Evolutionary conservation across 2,329 filamentous ascomycete species (phyloP).

Genomic region (Aaosphaeria arxii): DNA sequence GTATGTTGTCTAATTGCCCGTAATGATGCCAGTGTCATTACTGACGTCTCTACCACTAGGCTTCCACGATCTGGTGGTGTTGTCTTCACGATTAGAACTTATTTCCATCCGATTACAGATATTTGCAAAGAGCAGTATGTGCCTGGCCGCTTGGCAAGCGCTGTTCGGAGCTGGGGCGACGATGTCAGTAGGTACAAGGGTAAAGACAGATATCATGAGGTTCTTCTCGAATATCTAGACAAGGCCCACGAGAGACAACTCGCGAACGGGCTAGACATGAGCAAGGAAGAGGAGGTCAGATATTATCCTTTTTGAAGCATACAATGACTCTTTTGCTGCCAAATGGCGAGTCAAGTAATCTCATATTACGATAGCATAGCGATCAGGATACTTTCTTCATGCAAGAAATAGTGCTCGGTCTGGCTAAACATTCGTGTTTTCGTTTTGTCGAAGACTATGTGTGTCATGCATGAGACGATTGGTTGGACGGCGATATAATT

Average conservation of each 20-base stretch:
- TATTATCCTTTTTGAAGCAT: conserved; percentile 57
- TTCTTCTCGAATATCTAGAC: conserved; percentile 75
- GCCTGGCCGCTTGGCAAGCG: conserved; percentile 73
- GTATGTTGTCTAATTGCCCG: conserved; percentile 14
- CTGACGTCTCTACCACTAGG: conserved; percentile 13
- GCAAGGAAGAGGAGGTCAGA: conserved; percentile 58
- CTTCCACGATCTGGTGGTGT: conserved; percentile 46
- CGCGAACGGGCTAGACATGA: conserved; percentile 60
- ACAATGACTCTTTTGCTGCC: background rate
- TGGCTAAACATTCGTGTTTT: too few species aligned
- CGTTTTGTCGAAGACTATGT: too few species aligned
- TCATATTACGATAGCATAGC: background rate
- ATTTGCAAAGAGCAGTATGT: conserved; percentile 71
- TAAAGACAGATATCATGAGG: conserved; percentile 67
- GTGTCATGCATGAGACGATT: too few species aligned
- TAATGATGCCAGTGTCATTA: background rate
- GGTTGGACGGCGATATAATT: too few species aligned
- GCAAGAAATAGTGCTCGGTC: too few species aligned
- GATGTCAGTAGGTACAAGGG: conserved; percentile 78
- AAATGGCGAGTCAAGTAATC: background rate
- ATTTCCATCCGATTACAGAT: conserved; percentile 69
- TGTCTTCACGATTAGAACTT: conserved; percentile 76
- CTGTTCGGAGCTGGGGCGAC: conserved; percentile 76
- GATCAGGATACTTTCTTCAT: background rate
- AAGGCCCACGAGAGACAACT: conserved; percentile 71